A percentile compares a stretch with the other conserved stretches of the same genome.
Evolutionary conservation across 164 flowering plant genomes (phyloP).

Genomic region (Liquidambar formosana): DNA sequence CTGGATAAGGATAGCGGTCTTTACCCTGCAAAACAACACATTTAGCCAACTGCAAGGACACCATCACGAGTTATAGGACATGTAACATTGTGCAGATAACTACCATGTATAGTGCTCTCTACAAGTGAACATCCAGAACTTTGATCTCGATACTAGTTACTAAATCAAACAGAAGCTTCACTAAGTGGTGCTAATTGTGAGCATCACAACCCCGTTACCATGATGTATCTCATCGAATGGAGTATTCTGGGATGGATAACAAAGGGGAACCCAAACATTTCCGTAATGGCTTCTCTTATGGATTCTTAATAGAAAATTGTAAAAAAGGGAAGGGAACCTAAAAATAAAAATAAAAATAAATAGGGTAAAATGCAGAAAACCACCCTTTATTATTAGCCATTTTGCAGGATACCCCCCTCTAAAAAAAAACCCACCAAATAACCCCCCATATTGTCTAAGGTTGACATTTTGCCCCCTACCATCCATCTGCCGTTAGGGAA

Average conservation of each 20-base stretch:
- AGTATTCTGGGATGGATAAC: background rate
- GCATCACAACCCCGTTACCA: background rate
- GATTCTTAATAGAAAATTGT: background rate
- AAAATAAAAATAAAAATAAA: too few relatives aligned
- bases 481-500: too few relatives aligned
- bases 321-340: background rate
- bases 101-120: background rate
- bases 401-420: too few relatives aligned
- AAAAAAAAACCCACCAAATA: too few relatives aligned
- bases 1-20: conserved; percentile 92
- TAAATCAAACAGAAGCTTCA: background rate
- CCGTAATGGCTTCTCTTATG: background rate
- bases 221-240: background rate
- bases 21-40: conserved; percentile 62
- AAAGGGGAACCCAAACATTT: background rate
- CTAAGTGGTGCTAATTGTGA: background rate
- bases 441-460: too few relatives aligned
- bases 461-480: too few relatives aligned
- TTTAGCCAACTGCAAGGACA: background rate
- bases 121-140: background rate
- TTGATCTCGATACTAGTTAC: background rate
- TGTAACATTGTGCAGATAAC: background rate
- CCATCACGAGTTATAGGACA: background rate
- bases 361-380: too few relatives aligned
- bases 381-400: too few relatives aligned